Evolutionary conservation across 164 flowering plant genomes (phyloP), one percentile per base, ranked within the genome.

Genomic region (Chimonanthus praecox): DNA sequence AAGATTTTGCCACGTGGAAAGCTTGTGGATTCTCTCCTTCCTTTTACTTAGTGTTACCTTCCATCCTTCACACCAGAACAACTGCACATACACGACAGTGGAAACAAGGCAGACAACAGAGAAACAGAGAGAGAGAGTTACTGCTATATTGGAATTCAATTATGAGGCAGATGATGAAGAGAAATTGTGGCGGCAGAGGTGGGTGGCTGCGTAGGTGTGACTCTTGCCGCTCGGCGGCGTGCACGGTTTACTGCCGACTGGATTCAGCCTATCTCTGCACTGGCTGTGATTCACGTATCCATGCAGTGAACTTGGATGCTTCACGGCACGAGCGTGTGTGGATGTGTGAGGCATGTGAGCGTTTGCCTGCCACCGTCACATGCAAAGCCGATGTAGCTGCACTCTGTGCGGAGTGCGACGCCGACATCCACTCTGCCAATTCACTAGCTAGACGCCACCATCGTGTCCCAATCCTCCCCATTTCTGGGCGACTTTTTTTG

Each of bases 341-440:
- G 90, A 86, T 92, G 47, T 92, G 97, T 77, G 92, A 90, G 75
- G 85, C 90, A 3, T 94, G 98, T 69, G 91, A 92, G 82, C 72
- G 82, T 0, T 87, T 90, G 0, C 97, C 98, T 0, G 97, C 98
- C 2, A 88, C 94, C 2, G 80, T 92, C 67, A 68, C 87, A 46
- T 94, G 98, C 86, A 91, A 91, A 76, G 98, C 97, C 2, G 97
- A 92, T 58, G 92, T 94, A 0, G 97, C 95, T 0, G 83, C 93
- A 0, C 92, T 94, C 11, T 94, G 98, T 74, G 67, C 84, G 54
- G 49, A 77, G 54, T 92, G 97, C 70, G 98, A 94, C 72, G 85
- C 88, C 0, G 89, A 88, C 60, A 82, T 92, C 77, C 98, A 92
- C 84, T 84, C 95, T 0, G 97, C 94, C 15, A 94, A 94, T 75